Conservation (phyloP, 176 grass and related monocot genomes). For the Oryza meyeriana region DNA sequence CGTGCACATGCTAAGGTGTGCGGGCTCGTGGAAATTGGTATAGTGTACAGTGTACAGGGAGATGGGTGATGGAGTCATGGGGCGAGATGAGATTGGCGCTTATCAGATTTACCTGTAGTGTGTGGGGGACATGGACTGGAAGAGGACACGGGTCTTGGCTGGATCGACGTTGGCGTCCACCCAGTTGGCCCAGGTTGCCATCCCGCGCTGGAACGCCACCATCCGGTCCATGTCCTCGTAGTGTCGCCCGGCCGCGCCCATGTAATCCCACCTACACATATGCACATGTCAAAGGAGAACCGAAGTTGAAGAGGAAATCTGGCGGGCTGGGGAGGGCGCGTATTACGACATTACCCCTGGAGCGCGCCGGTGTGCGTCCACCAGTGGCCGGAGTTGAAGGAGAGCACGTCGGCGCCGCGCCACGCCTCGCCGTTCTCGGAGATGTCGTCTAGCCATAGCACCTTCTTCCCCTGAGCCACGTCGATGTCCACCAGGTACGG, state of each 20-base stretch:
- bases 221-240: constrained; percentile 85
- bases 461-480: constrained; percentile 60
- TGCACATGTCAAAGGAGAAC: not conserved
- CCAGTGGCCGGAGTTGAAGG: constrained; percentile 97
- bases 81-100: not conserved
- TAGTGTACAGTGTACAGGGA: not conserved
- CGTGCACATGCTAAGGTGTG: not conserved
- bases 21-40: not conserved
- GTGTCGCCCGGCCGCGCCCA: constrained; percentile 57
- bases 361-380: constrained; percentile 88
- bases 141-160: constrained; percentile 78
- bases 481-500: constrained; percentile 93
- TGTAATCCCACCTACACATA: constrained; percentile 81
- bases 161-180: constrained; percentile 63
- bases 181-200: constrained; percentile 89
- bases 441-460: constrained; percentile 71
- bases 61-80: not conserved
- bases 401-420: constrained; percentile 79
- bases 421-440: constrained; percentile 65
- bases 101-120: constrained; percentile 74
- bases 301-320: not conserved
- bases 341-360: constrained; percentile 40
- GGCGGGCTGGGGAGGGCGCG: too few species aligned
- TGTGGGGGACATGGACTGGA: constrained; percentile 87
- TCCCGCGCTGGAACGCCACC: constrained; percentile 70